Percentiles rank a stretch among this genome's conserved stretches.
Conservation (phyloP, 2,329 filamentous ascomycete genomes). For the Pleoardoris graminearum region DNA sequence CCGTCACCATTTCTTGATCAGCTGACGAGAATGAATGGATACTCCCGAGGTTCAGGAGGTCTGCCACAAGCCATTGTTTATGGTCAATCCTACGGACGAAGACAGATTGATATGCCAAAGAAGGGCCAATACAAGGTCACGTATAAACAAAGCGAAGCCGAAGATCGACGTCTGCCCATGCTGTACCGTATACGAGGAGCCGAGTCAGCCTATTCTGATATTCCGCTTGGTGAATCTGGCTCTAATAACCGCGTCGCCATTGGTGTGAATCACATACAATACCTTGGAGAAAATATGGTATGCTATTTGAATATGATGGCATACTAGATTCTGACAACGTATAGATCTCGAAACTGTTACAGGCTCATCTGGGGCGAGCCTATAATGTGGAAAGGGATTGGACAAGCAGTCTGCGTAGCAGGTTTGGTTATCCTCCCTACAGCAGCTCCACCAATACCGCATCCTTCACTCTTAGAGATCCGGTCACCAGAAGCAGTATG, state of each 20-base stretch:
- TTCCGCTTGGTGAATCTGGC: not conserved
- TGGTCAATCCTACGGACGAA: too few relatives aligned
- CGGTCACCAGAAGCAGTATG: not conserved
- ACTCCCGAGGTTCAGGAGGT: too few relatives aligned
- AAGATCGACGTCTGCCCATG: too few relatives aligned
- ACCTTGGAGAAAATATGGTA: constrained; percentile 5
- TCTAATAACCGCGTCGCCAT: not conserved
- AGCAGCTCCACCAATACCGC: not conserved
- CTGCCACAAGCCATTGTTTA: too few relatives aligned
- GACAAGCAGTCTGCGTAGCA: constrained; percentile 6
- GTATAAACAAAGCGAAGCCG: too few relatives aligned
- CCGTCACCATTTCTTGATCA: too few relatives aligned
- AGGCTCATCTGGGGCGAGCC: not conserved
- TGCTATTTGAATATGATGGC: not conserved
- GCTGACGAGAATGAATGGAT: too few relatives aligned
- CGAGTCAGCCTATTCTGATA: not conserved
- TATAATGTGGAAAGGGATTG: constrained; percentile 4
- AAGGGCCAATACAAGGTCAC: too few relatives aligned
- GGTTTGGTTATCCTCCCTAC: not conserved
- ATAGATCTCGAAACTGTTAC: constrained; percentile 5
- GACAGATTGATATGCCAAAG: too few relatives aligned
- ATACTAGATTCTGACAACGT: not conserved
- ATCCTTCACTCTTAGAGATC: not conserved
- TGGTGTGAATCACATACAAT: constrained; percentile 2
- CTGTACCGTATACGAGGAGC: not conserved